Evolutionary conservation across 139 green algal genomes (phyloP), one percentile per base, ranked within the genome.

Genomic region (Chlorella sp.): DNA sequence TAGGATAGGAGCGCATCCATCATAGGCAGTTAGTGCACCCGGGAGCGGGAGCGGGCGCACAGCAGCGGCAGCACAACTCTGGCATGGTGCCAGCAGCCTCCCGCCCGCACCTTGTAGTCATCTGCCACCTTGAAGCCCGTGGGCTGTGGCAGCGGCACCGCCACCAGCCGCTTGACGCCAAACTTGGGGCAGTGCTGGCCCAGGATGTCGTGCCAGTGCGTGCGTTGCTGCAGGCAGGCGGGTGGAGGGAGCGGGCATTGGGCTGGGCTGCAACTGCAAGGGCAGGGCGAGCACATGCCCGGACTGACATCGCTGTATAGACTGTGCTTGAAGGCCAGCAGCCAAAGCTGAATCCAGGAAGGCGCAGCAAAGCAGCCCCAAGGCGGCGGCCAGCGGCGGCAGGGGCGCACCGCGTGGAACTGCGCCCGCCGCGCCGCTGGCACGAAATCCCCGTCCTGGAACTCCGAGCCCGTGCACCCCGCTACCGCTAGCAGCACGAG

Each of bases 171-270:
- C 34, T 86, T 64, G 30, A 85, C 32, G 5, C 89, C 88, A 75
- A 92, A 92, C 39, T 84, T 87, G 44, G 89, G 89, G 81, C 89
- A 92, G 75, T 92, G 80, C 26, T 62, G 51, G 32, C 88, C 89
- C 21, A 90, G 64, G 23, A 92, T 28, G 62, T 92, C 89, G 41
- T 92, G 76, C 89, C 89, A 92, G 11, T 90, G 64, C 1, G 89
- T 92, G 23, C 88, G 65, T 73, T 85, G 56, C 80, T 88, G 85
- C 70, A 30, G 28, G n/a, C 3, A 34, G 36, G 65, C 1, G 39
- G n/a, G 20, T 16, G 55, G 30, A 17, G 55, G 23, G 36, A 18
- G 28, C 74, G n/a, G 38, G 30, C 32, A 34, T 0, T 12, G 30
- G 0, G 13, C 51, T 60, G 51, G 51, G 3, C 51, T 60, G 51